These are phyloP conservation scores for Cyberlindnera mycetangii DNA, from an alignment of 805 yeast species.

Conservation along the genomic window DNA sequence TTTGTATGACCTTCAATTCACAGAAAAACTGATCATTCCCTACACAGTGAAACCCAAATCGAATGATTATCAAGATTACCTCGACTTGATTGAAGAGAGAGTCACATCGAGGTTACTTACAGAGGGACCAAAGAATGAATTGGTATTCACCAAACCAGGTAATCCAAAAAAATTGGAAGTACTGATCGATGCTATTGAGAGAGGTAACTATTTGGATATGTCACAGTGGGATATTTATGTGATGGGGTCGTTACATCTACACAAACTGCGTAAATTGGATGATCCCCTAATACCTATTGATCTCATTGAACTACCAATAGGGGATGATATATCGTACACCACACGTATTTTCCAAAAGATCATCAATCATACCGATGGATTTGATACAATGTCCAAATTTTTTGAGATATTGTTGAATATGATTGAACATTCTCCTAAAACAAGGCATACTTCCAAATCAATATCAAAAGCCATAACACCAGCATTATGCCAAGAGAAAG, in stretches of 20 bases:
- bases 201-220: constrained; percentile 56
- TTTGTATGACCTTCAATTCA: constrained; percentile 56
- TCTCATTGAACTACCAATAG: constrained; percentile 49
- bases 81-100: constrained; percentile 45
- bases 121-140: constrained; percentile 38
- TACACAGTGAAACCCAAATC: constrained; percentile 31
- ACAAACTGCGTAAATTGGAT: constrained; percentile 50
- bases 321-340: constrained; percentile 46
- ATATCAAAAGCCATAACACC: constrained; percentile 33
- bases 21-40: constrained; percentile 48
- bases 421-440: constrained; percentile 33
- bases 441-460: constrained; percentile 39
- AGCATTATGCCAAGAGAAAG: constrained; percentile 51
- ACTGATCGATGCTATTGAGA: constrained; percentile 45
- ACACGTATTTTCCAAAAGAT: constrained; percentile 34
- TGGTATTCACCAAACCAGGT: constrained; percentile 57
- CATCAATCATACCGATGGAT: constrained; percentile 27
- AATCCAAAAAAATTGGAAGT: constrained; percentile 43
- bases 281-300: constrained; percentile 51
- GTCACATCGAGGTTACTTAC: constrained; percentile 45
- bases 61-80: constrained; percentile 33
- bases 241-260: constrained; percentile 39
- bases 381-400: constrained; percentile 37
- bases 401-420: constrained; percentile 46
- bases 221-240: constrained; percentile 61